Percentiles rank a stretch among this genome's conserved stretches.
Evolutionary conservation across 177 flowering plant species (phyloP).

Genomic region (Vitis hybrid): DNA sequence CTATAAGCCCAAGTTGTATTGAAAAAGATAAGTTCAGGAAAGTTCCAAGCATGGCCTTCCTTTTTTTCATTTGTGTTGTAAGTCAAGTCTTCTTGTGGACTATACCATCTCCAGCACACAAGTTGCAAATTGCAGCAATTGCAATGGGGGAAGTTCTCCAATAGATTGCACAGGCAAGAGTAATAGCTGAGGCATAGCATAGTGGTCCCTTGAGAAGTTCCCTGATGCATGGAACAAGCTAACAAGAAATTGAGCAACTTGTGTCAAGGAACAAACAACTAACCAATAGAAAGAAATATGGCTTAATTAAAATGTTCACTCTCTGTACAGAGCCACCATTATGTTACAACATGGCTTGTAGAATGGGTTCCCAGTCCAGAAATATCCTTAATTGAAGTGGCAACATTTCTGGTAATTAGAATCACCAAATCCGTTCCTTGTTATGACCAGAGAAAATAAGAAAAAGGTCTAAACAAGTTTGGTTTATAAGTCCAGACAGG

Average conservation of each 20-base stretch:
- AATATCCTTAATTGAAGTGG: too few species aligned
- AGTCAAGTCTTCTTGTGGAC: neutral
- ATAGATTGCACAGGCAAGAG: slow-evolving; percentile 56
- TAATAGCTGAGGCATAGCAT: slow-evolving; percentile 70
- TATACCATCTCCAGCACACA: slow-evolving; percentile 97
- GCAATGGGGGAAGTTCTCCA: slow-evolving; percentile 87
- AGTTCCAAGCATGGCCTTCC: neutral
- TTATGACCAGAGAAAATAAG: neutral
- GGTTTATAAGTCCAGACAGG: neutral
- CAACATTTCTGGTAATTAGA: too few species aligned
- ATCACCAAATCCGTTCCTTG: neutral
- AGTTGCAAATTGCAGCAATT: slow-evolving; percentile 79
- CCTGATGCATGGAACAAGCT: slow-evolving; percentile 38
- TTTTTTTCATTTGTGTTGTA: neutral
- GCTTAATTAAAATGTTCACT: neutral
- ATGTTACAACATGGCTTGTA: neutral
- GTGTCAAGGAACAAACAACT: neutral
- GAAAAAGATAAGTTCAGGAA: neutral
- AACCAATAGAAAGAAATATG: neutral
- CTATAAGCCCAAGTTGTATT: neutral
- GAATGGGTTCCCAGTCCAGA: too few species aligned
- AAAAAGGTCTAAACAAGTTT: neutral
- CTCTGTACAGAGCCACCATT: neutral
- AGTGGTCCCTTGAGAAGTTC: slow-evolving; percentile 93
- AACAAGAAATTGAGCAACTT: slow-evolving; percentile 1